A percentile compares a stretch with the other conserved stretches of the same genome.
Conservation (phyloP, 495 filamentous ascomycete genomes). For the Penicillium subrubescens region DNA sequence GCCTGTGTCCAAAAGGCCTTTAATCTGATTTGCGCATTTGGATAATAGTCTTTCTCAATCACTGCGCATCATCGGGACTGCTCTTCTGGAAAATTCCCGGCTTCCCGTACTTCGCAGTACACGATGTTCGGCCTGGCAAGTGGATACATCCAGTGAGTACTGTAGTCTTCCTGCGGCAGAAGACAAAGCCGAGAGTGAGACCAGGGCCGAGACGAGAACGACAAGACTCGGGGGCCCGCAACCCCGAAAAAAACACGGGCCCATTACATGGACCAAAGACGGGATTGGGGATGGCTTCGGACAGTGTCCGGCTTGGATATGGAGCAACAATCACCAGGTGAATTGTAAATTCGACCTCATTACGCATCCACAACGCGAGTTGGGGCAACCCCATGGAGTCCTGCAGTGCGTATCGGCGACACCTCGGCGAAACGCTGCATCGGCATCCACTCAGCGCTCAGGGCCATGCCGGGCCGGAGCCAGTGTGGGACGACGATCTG, state of each 20-base stretch:
- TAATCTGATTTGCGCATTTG: not conserved
- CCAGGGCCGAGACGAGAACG: not conserved
- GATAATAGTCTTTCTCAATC: not conserved
- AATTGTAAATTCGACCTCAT: not conserved
- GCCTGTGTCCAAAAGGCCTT: not conserved
- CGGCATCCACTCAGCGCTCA: conserved; percentile 9
- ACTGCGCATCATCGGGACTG: not conserved
- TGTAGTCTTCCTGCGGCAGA: conserved; percentile 5
- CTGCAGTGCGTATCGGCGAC: conserved; percentile 18
- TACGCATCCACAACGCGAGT: conserved; percentile 1
- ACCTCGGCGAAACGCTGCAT: conserved; percentile 24
- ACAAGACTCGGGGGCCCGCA: not conserved
- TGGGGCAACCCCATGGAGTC: conserved; percentile 30
- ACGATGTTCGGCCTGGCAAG: conserved; percentile 11
- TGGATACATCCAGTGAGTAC: not conserved
- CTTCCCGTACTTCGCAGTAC: conserved; percentile 17
- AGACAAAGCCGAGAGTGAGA: conserved; percentile 13
- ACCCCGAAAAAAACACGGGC: conserved; percentile 7
- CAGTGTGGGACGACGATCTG: not conserved
- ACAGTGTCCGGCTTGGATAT: conserved; percentile 12
- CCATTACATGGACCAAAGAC: not conserved
- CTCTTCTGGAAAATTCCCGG: conserved; percentile 28
- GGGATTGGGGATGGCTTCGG: conserved; percentile 5
- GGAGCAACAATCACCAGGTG: not conserved
- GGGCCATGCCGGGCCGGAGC: conserved; percentile 3